Evolutionary conservation across 331 rosid genomes (phyloP).

Genomic region (Malus hybrid): DNA sequence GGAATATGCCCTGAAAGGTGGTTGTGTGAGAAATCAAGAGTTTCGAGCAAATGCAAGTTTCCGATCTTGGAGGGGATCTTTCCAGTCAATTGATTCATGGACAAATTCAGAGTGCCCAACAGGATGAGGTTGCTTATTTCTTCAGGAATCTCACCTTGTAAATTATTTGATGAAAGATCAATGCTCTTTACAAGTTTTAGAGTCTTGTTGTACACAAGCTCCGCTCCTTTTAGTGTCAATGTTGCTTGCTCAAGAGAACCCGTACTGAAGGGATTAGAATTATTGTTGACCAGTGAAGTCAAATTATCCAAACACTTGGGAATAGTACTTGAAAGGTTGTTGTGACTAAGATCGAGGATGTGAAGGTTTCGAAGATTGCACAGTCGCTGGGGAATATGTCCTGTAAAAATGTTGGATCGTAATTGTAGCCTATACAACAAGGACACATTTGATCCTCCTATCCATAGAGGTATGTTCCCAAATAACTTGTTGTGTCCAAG

Average conservation of each 20-base stretch:
- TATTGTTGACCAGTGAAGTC: neutral
- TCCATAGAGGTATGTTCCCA: conserved; percentile 6
- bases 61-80: neutral
- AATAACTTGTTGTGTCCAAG: neutral
- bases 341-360: neutral
- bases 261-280: too few relatives aligned
- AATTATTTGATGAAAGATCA: conserved; percentile 19
- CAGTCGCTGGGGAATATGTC: neutral
- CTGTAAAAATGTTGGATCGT: neutral
- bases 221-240: neutral
- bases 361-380: neutral
- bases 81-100: conserved; percentile 11
- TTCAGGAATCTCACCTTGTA: conserved; percentile 15
- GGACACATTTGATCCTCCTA: neutral
- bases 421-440: neutral
- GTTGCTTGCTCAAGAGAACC: neutral
- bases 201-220: neutral
- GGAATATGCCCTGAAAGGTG: neutral
- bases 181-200: neutral
- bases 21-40: conserved; percentile 5
- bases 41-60: neutral
- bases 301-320: neutral
- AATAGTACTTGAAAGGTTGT: neutral
- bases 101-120: conserved; percentile 12
- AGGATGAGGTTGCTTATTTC: neutral